Evolutionary conservation across 768 basidiomycete genomes (phyloP), one percentile per base, ranked within the genome.

Genomic region (Aureoboletus auriporus): DNA sequence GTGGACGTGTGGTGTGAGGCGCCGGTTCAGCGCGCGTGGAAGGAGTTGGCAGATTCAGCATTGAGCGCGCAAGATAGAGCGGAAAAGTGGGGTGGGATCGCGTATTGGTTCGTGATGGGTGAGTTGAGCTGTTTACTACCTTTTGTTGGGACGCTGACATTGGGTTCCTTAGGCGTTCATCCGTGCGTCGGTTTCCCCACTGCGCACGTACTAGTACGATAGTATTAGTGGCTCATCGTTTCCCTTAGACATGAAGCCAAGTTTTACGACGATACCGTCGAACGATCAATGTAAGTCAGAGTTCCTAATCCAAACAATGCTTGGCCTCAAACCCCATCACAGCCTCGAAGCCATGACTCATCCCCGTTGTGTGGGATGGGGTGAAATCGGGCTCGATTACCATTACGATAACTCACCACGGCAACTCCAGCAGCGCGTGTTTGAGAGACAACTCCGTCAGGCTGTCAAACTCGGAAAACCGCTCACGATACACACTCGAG

Each of bases 1-100:
- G 81, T 93, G 6, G 91, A 93, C 55, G 91, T 93, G 3, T 93
- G 88, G 85, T 93, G 91, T 55, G 91, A 92, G 59, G 86, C 85
- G 0, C 86, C 89, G 0, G 80, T 89, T 12, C 70, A 70, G 51
- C 69, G 53, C 30, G 51, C 46, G 1, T 91, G 88, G 88, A 78
- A 71, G 56, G 84, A 84, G 51, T 71, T 88, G 38, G 89, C 89
- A 1, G 84, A 89, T 64, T 80, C 83, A 1, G 86, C 86, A 3
- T 27, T 83, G 49, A 73, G 70, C 0, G 63, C 66, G 28, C 71
- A 78, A 46, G 76, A 77, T 42, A 68, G 80, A 52, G 57, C 60
- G 30, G 59, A 60, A 1, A 71, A 73, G 37, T 91, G 89, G 89
- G 77, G 74, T 17, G 84, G 80, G 1, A 67, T 88, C 23, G 77